Percentiles rank a stretch among this genome's conserved stretches.
Conservation (phyloP, 148 eudicot species). For the Linanthus parryae region DNA sequence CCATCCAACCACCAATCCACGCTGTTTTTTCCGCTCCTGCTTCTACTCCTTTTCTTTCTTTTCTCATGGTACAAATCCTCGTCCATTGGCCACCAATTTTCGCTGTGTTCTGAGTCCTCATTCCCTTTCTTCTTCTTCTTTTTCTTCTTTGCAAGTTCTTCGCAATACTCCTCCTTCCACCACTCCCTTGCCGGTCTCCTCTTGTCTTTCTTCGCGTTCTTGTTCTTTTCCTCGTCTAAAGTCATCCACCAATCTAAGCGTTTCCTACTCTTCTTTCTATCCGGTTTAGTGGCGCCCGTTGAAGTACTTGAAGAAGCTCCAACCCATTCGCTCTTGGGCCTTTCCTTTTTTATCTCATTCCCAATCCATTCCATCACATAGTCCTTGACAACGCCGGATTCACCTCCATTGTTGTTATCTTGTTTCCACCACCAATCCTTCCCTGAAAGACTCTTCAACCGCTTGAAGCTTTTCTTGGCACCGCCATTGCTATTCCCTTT, state of each 20-base stretch:
- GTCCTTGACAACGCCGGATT: slow-evolving; percentile 61
- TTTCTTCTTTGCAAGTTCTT: slow-evolving; percentile 71
- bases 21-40: slow-evolving; percentile 39
- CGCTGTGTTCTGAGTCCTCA: slow-evolving; percentile 30
- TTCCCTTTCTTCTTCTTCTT: slow-evolving; percentile 66
- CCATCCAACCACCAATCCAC: slow-evolving; percentile 96
- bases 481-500: slow-evolving; percentile 7
- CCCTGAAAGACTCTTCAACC: slow-evolving; percentile 29
- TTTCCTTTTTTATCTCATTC: slow-evolving; percentile 65
- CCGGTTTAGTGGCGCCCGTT: slow-evolving; percentile 22
- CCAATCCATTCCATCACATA: slow-evolving; percentile 97
- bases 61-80: slow-evolving; percentile 33
- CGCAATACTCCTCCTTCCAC: slow-evolving; percentile 94
- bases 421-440: slow-evolving; percentile 70
- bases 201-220: slow-evolving; percentile 62
- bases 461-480: slow-evolving; percentile 17
- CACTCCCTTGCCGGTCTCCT: slow-evolving; percentile 83
- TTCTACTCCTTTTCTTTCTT: slow-evolving; percentile 34
- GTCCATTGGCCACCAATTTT: slow-evolving; percentile 69
- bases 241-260: slow-evolving; percentile 81
- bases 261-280: slow-evolving; percentile 49
- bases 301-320: slow-evolving; percentile 46
- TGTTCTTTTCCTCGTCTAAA: slow-evolving; percentile 44
- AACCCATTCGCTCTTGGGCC: slow-evolving; percentile 38
- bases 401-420: slow-evolving; percentile 24